Percentiles rank a stretch among this genome's conserved stretches.
These are phyloP conservation scores for Chalaropsis thielavioides DNA, from an alignment of 2,329 filamentous ascomycete genomes.

Conservation along the genomic window DNA sequence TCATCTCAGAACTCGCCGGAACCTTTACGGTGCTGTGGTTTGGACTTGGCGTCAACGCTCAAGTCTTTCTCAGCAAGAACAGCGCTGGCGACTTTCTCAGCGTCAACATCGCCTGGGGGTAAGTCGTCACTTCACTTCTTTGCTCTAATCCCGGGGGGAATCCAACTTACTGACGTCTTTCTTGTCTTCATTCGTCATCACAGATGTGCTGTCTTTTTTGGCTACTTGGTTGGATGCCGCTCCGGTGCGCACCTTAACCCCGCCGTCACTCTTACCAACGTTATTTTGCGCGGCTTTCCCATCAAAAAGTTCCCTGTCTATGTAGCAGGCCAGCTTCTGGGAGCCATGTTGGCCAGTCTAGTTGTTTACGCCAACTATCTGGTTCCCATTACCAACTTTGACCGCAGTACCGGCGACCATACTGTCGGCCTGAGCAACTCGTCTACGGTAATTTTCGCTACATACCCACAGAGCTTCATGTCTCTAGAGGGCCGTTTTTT, in stretches of 20 bases:
- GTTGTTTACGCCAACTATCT: conserved; percentile 51
- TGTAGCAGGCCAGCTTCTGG: conserved; percentile 48
- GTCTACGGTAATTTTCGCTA: conserved; percentile 58
- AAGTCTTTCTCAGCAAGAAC: conserved; percentile 44
- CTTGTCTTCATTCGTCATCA: not conserved
- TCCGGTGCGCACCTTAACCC: conserved; percentile 56
- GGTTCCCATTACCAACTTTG: conserved; percentile 48
- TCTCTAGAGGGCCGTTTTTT: conserved; percentile 55
- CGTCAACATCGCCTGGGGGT: conserved; percentile 38
- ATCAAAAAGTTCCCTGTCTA: conserved; percentile 58
- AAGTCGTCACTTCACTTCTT: conserved; percentile 19
- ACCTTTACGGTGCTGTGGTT: conserved; percentile 55
- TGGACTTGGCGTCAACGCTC: conserved; percentile 54
- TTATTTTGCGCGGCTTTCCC: conserved; percentile 51
- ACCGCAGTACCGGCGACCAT: conserved; percentile 44
- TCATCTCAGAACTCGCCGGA: conserved; percentile 50
- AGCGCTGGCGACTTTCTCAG: conserved; percentile 36
- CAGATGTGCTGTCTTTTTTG: conserved; percentile 52
- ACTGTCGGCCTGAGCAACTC: conserved; percentile 45
- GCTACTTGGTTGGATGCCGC: conserved; percentile 50
- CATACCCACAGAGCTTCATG: conserved; percentile 56
- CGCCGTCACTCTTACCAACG: conserved; percentile 56
- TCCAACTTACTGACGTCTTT: conserved; percentile 19
- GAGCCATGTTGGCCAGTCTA: conserved; percentile 47
- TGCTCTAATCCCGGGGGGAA: not conserved